Conservation (phyloP, 805 yeast species). For the Saccharomyces kudriavzevii region DNA sequence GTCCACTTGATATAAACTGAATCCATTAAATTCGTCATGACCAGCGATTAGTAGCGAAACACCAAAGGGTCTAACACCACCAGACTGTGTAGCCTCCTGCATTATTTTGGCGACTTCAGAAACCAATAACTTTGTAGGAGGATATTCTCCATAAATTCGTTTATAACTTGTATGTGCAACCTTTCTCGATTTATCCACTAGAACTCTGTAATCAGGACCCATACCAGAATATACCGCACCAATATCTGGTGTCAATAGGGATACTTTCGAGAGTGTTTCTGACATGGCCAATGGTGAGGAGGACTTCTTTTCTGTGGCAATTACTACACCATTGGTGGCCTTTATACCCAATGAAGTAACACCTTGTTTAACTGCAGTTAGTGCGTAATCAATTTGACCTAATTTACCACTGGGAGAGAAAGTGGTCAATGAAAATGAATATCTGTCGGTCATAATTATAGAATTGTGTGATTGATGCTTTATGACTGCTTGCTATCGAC, state of each 20-base stretch:
- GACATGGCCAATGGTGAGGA: conserved; percentile 67
- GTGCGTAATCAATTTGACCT: conserved; percentile 95
- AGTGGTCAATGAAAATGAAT: conserved; percentile 93
- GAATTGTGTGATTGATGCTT: not conserved
- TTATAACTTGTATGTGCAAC: conserved; percentile 89
- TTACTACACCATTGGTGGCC: conserved; percentile 91
- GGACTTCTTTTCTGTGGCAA: conserved; percentile 93
- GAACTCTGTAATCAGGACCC: conserved; percentile 97
- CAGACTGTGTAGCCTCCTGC: conserved; percentile 98
- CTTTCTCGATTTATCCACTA: conserved; percentile 89
- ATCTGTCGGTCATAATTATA: conserved; percentile 84
- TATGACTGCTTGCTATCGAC: not conserved
- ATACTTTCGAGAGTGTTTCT: conserved; percentile 71
- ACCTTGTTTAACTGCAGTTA: conserved; percentile 96
- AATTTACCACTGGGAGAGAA: conserved; percentile 98
- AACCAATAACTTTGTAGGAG: conserved; percentile 89
- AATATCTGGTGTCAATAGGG: conserved; percentile 83
- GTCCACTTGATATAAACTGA: conserved; percentile 89
- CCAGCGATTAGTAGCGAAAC: conserved; percentile 93
- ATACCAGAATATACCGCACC: conserved; percentile 96
- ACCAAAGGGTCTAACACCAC: conserved; percentile 99
- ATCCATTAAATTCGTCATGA: conserved; percentile 66
- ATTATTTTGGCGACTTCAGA: conserved; percentile 91
- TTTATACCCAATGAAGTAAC: conserved; percentile 92
- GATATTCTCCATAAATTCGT: conserved; percentile 90